Percentiles rank a stretch among this genome's conserved stretches.
phyloP scores from a whole-genome alignment of 495 filamentous ascomycete genomes.

The Penicillium ochrochloron region DNA sequence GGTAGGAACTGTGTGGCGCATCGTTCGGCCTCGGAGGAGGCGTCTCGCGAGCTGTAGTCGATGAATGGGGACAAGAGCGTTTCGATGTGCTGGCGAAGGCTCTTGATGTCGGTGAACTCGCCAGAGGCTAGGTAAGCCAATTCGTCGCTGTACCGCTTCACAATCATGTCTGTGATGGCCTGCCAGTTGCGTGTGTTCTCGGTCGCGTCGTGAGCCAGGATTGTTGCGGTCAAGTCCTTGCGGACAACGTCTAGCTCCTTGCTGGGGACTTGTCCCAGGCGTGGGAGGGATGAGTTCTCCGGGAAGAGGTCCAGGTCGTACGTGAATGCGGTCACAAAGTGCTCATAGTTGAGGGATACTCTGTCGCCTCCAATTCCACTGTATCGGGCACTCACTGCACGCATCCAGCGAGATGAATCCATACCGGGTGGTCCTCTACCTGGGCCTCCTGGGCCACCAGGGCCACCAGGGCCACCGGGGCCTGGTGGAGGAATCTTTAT shows the following conservation, averaged over 20 bases:
- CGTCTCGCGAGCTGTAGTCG: slow-evolving; percentile 47
- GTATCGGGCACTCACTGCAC: slow-evolving; percentile 59
- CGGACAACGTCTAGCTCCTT: slow-evolving; percentile 47
- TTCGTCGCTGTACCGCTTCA: slow-evolving; percentile 58
- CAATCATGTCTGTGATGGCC: slow-evolving; percentile 62
- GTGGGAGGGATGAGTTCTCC: slow-evolving; percentile 42
- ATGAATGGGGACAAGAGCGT: slow-evolving; percentile 54
- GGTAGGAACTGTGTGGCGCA: slow-evolving; percentile 57
- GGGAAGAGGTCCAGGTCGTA: slow-evolving; percentile 59
- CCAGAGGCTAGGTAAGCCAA: slow-evolving; percentile 53
- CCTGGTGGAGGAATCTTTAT: slow-evolving; percentile 16
- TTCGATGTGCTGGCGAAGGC: slow-evolving; percentile 51
- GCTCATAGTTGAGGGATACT: slow-evolving; percentile 61
- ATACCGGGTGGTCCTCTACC: slow-evolving; percentile 9
- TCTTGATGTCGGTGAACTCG: slow-evolving; percentile 34
- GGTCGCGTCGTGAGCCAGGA: slow-evolving; percentile 32
- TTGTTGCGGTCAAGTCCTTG: slow-evolving; percentile 44
- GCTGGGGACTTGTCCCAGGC: slow-evolving; percentile 44
- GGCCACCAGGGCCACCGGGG: slow-evolving; percentile 9
- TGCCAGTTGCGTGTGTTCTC: slow-evolving; percentile 59
- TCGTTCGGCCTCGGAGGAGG: slow-evolving; percentile 41
- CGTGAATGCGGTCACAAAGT: slow-evolving; percentile 62
- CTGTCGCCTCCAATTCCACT: slow-evolving; percentile 59
- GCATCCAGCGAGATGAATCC: slow-evolving; percentile 31
- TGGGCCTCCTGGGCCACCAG: slow-evolving; percentile 13